phyloP scores from a whole-genome alignment of 441 rosid species.

The Aleurites moluccanus region DNA sequence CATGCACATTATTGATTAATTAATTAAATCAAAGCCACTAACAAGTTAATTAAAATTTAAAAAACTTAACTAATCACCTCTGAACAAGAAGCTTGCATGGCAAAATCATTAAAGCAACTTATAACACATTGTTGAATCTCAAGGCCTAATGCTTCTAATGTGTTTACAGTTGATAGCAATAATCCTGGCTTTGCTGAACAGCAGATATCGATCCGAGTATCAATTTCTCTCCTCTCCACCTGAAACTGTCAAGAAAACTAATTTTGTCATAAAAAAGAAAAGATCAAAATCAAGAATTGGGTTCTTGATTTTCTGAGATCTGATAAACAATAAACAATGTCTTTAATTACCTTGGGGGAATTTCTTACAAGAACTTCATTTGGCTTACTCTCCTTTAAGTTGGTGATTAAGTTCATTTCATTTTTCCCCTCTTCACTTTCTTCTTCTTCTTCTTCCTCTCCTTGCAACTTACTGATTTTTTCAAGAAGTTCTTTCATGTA shows the following conservation, averaged over 20 bases:
- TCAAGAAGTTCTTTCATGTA: slow-evolving; percentile 92
- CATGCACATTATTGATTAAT: too few relatives aligned
- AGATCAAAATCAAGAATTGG: slow-evolving; percentile 11
- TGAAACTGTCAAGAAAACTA: slow-evolving; percentile 53
- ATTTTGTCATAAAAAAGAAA: slow-evolving; percentile 2
- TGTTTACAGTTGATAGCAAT: slow-evolving; percentile 71
- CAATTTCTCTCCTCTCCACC: slow-evolving; percentile 55
- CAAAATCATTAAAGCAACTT: slow-evolving; percentile 88
- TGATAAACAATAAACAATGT: background rate
- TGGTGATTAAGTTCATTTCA: slow-evolving; percentile 36
- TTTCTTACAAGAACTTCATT: slow-evolving; percentile 62
- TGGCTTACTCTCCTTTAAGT: slow-evolving; percentile 53
- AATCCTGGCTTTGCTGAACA: slow-evolving; percentile 81
- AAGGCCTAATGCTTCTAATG: slow-evolving; percentile 77
- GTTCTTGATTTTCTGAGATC: background rate
- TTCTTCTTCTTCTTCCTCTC: slow-evolving; percentile 30
- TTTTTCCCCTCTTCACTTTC: slow-evolving; percentile 42
- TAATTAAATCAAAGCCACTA: background rate
- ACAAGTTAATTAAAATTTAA: background rate
- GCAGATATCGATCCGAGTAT: slow-evolving; percentile 70
- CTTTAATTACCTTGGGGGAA: slow-evolving; percentile 69
- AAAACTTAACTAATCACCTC: slow-evolving; percentile 44
- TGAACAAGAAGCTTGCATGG: slow-evolving; percentile 93
- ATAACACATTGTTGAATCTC: slow-evolving; percentile 95
- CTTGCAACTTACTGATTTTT: slow-evolving; percentile 69